phyloP scores from a whole-genome alignment of 2,329 filamentous ascomycete species.

The Xylariales sp. region DNA sequence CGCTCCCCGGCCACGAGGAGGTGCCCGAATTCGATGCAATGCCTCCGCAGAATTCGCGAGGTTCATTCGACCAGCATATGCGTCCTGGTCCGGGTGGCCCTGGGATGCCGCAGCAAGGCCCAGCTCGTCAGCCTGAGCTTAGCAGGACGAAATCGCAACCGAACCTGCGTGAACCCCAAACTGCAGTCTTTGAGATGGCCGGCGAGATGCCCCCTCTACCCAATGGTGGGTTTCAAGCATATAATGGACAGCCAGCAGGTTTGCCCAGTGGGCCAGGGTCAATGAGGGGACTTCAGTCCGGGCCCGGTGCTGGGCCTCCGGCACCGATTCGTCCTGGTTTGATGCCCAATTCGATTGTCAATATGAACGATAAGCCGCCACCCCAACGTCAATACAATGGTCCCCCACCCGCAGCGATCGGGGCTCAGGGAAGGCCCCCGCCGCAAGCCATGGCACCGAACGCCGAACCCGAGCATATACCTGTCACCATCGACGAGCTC shows the following conservation, averaged over 20 bases:
- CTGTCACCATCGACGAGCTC: slow-evolving; percentile 75
- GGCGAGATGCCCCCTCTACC: slow-evolving; percentile 56
- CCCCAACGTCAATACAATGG: slow-evolving; percentile 54
- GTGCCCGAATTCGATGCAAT: slow-evolving; percentile 41
- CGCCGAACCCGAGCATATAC: slow-evolving; percentile 33
- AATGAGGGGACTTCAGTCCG: slow-evolving; percentile 18
- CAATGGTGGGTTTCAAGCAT: slow-evolving; percentile 25
- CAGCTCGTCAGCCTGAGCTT: slow-evolving; percentile 47
- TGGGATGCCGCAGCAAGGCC: slow-evolving; percentile 40
- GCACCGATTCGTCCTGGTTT: slow-evolving; percentile 59
- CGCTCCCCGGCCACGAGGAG: slow-evolving; percentile 22
- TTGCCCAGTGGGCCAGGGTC: slow-evolving; percentile 21
- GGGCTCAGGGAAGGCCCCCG: slow-evolving; percentile 30
- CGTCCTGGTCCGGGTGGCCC: slow-evolving; percentile 30
- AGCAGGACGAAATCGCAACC: slow-evolving; percentile 64
- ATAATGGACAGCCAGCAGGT: slow-evolving; percentile 20
- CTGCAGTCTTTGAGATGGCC: slow-evolving; percentile 71
- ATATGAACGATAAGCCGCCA: slow-evolving; percentile 51
- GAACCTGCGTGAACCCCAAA: slow-evolving; percentile 58
- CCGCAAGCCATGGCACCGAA: slow-evolving; percentile 26
- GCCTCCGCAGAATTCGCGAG: slow-evolving; percentile 25
- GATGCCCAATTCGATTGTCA: slow-evolving; percentile 54
- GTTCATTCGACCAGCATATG: slow-evolving; percentile 46
- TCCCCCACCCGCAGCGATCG: slow-evolving; percentile 26
- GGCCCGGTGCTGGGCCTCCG: slow-evolving; percentile 48